Conservation (phyloP, 2,329 filamentous ascomycete genomes). For the Cercospora zeina region DNA sequence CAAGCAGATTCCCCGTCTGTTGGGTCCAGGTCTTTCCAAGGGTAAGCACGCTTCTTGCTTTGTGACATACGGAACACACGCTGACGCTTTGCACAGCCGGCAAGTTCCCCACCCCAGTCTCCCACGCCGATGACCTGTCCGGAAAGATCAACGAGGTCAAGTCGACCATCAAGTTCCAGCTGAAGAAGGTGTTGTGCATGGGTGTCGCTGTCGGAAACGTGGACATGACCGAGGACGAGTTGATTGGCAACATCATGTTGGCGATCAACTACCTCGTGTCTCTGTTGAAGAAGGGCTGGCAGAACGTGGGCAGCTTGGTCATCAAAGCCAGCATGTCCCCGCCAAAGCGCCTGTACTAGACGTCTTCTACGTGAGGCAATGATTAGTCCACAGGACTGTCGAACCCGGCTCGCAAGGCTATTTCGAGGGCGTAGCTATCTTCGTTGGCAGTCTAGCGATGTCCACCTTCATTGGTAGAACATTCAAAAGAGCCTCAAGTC, state of each 20-base stretch:
- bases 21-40: conserved; percentile 98
- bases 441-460: conserved; percentile 26
- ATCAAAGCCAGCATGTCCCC: conserved; percentile 99
- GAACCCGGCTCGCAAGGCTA: conserved; percentile 28
- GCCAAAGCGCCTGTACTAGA: conserved; percentile 95
- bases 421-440: conserved; percentile 32
- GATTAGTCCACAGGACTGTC: neutral
- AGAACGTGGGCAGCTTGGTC: conserved; percentile 99
- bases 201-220: conserved; percentile 99
- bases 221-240: conserved; percentile 92
- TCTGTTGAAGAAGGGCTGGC: conserved; percentile 99
- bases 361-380: conserved; percentile 20
- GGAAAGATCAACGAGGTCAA: conserved; percentile 99
- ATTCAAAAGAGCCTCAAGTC: conserved; percentile 37
- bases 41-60: conserved; percentile 54
- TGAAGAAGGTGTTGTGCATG: conserved; percentile 99
- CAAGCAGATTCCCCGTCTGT: conserved; percentile 99
- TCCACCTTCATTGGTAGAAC: conserved; percentile 40
- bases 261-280: conserved; percentile 99
- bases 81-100: conserved; percentile 64
- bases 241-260: conserved; percentile 99
- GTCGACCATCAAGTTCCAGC: conserved; percentile 99
- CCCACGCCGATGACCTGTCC: conserved; percentile 89
- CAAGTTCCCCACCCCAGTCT: conserved; percentile 99
- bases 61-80: conserved; percentile 10